Evolutionary conservation across 257 asterid genomes (phyloP), one percentile per base, ranked within the genome.

Genomic region (Asclepias syriaca): DNA sequence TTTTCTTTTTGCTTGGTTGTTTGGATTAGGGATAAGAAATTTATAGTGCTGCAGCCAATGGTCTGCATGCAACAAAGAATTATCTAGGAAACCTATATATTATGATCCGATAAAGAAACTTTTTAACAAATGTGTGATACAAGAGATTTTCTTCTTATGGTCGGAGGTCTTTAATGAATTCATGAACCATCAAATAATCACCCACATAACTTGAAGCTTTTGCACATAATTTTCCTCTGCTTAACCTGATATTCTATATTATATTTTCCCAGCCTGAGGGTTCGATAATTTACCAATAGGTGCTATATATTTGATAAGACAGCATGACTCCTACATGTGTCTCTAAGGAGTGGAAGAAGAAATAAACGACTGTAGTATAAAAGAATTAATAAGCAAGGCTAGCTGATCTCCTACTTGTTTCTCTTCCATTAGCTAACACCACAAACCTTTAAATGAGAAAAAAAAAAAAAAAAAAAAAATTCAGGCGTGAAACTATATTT

Each of bases 141-240:
- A 27, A 10, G 43, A 60, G 11, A 60, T 58, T 24, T 58, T 22
- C 29, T 60, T 60, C 45, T 60, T 14, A 3, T 27, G 0, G 0
- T 15, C 4, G 45, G 66, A 29, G 3, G n/a, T 60, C 37, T 60
- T 14, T 21, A 21, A 14, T 21, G 45, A 29, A 60, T 60, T 60
- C 66, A 61, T 32, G 24, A 45, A 61, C 16, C n/a, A 61, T 61
- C 67, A 61, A 58, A 58, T 56, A 32, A 21, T 19, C 66, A 58
- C 12, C 11, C 45, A 15, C 45, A 32, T 8, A 29, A 29, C 9
- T 27, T 14, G n/a, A 13, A 29, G 39, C 40, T 3, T 16, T 5
- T 51, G n/a, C 57, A 51, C 8, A 27, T 24, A 8, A 24, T 27
- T 24, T 27, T 27, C 19, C 32, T 59, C 18, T 27, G 22, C 27